phyloP scores from a whole-genome alignment of 2,329 filamentous ascomycete genomes.

The Metarhizium robertsii region DNA sequence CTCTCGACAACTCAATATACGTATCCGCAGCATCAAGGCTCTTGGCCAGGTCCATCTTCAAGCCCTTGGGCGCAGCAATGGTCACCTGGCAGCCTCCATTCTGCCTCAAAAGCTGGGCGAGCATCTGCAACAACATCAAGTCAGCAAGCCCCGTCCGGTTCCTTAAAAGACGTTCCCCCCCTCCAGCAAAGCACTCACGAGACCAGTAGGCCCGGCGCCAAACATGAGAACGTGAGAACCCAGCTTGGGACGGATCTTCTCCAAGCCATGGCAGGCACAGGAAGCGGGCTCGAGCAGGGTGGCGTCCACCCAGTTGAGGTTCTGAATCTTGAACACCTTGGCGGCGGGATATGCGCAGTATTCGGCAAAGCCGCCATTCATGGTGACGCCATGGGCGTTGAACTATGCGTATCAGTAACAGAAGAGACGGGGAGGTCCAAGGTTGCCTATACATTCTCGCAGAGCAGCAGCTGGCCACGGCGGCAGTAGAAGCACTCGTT shows the following conservation, averaged over 20 bases:
- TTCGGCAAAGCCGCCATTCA: constrained; percentile 65
- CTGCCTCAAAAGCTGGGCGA: constrained; percentile 52
- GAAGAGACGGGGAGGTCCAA: background rate
- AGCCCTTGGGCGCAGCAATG: constrained; percentile 56
- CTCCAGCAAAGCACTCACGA: constrained; percentile 28
- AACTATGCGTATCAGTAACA: constrained; percentile 27
- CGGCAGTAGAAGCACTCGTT: constrained; percentile 67
- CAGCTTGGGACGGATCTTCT: constrained; percentile 58
- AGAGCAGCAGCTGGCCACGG: constrained; percentile 57
- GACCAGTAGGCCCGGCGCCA: constrained; percentile 57
- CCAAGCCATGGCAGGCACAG: constrained; percentile 61
- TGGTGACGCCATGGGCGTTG: constrained; percentile 55
- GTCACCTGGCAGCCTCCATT: constrained; percentile 63
- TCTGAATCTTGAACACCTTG: constrained; percentile 55
- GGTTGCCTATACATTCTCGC: constrained; percentile 40
- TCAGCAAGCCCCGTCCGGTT: background rate
- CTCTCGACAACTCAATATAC: constrained; percentile 44
- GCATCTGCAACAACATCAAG: constrained; percentile 22
- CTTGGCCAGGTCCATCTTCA: constrained; percentile 62
- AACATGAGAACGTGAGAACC: constrained; percentile 58
- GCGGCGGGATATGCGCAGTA: constrained; percentile 47
- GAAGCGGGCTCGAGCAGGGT: constrained; percentile 62
- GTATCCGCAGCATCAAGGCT: constrained; percentile 44
- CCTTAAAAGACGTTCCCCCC: too few relatives aligned
- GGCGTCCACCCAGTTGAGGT: constrained; percentile 58